phyloP scores from a whole-genome alignment of 139 green algal genomes.

The Tetraselmis chui region DNA sequence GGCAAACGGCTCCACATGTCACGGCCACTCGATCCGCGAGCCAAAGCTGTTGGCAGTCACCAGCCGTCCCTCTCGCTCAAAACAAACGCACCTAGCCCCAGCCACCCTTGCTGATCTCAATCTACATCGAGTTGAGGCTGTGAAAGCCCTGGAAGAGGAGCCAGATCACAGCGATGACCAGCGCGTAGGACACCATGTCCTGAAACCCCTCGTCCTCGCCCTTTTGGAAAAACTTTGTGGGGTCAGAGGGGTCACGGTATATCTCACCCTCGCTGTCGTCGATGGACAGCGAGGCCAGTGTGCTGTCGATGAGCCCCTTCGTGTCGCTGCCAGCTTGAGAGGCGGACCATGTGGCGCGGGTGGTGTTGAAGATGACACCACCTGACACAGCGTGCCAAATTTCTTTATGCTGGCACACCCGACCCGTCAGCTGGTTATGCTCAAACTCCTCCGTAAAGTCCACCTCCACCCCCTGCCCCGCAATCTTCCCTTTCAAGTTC shows the following conservation, averaged over 20 bases:
- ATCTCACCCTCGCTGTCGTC: constrained; percentile 22
- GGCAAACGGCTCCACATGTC: too few relatives aligned
- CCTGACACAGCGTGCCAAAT: constrained; percentile 38
- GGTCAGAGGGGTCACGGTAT: constrained; percentile 34
- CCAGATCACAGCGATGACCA: background rate
- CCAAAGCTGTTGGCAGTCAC: too few relatives aligned
- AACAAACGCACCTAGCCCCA: too few relatives aligned
- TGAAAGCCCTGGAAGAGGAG: background rate
- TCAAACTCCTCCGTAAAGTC: constrained; percentile 23
- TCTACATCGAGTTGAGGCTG: background rate
- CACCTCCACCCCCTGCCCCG: constrained; percentile 12
- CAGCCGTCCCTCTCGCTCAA: too few relatives aligned
- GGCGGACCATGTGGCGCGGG: constrained; percentile 31
- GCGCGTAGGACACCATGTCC: background rate
- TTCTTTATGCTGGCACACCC: constrained; percentile 41
- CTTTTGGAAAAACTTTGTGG: constrained; percentile 48
- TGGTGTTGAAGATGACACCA: constrained; percentile 4
- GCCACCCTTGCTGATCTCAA: too few relatives aligned
- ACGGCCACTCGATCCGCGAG: too few relatives aligned
- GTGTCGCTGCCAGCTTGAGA: constrained; percentile 19
- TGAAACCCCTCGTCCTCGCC: constrained; percentile 4
- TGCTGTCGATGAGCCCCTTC: background rate
- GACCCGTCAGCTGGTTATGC: constrained; percentile 66
- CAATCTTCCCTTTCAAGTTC: constrained; percentile 32
- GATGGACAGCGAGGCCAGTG: constrained; percentile 23